Evolutionary conservation across 257 asterid species (phyloP).

Genomic region (Plantago ovata): DNA sequence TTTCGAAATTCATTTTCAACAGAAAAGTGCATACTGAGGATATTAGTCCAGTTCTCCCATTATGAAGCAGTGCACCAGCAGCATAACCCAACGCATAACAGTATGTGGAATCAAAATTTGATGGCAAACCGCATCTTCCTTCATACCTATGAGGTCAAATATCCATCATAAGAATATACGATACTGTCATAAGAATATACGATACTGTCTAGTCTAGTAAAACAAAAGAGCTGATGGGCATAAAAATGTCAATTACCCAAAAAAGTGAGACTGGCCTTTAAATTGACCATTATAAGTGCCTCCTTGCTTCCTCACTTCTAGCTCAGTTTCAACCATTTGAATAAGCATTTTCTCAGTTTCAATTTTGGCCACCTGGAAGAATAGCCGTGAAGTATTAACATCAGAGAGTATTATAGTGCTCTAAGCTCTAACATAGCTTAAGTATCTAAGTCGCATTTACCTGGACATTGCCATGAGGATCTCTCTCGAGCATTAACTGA

Average conservation of each 20-base stretch:
- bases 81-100: conserved; percentile 65
- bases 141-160: conserved; percentile 50
- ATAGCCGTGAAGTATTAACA: conserved; percentile 8
- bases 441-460: conserved; percentile 20
- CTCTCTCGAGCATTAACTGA: conserved; percentile 73
- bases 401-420: not conserved
- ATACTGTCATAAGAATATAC: too few species aligned
- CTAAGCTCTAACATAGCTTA: not conserved
- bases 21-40: conserved; percentile 45
- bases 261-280: conserved; percentile 71
- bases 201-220: too few species aligned
- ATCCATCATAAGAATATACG: too few species aligned
- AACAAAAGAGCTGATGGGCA: not conserved
- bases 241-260: conserved; percentile 45
- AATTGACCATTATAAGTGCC: conserved; percentile 46
- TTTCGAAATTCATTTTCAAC: too few species aligned
- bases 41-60: conserved; percentile 36
- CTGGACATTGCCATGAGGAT: conserved; percentile 83
- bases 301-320: conserved; percentile 46
- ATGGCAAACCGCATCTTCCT: conserved; percentile 82
- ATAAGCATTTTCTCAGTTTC: conserved; percentile 79
- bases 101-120: conserved; percentile 65
- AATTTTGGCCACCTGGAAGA: conserved; percentile 65
- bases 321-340: conserved; percentile 77
- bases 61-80: conserved; percentile 34